Percentiles rank a stretch among this genome's conserved stretches.
Conservation (phyloP, 352 stramenopile genomes). For the Pythium coloratum region DNA sequence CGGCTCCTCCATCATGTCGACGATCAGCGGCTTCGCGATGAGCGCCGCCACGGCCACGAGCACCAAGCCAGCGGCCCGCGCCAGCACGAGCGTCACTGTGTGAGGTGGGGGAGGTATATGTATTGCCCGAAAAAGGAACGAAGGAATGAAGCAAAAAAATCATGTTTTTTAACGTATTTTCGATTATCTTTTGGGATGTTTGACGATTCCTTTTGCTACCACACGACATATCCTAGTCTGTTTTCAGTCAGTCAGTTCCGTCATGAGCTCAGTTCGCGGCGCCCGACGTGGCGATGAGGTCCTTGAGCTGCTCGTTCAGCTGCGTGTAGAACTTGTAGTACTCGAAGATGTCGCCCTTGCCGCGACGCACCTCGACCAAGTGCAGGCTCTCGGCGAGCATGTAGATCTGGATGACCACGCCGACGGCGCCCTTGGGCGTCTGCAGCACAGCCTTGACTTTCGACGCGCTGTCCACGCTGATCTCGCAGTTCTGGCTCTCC, state of each 20-base stretch:
- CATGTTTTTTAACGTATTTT: neutral
- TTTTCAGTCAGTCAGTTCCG: neutral
- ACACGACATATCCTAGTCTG: neutral
- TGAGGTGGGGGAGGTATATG: slow-evolving; percentile 24
- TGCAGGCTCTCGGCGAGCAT: slow-evolving; percentile 84
- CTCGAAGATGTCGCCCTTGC: slow-evolving; percentile 91
- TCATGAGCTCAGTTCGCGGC: slow-evolving; percentile 11
- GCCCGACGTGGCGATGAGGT: slow-evolving; percentile 57
- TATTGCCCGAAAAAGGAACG: neutral
- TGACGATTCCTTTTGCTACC: neutral
- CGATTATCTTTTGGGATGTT: neutral
- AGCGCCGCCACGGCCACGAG: slow-evolving; percentile 27
- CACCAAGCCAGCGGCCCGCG: slow-evolving; percentile 22
- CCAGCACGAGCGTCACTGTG: slow-evolving; percentile 36
- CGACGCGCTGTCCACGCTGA: slow-evolving; percentile 71
- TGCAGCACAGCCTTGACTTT: slow-evolving; percentile 87
- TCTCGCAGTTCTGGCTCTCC: slow-evolving; percentile 77
- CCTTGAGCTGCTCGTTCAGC: slow-evolving; percentile 86
- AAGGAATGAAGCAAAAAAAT: neutral
- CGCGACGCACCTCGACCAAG: slow-evolving; percentile 87
- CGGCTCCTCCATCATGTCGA: slow-evolving; percentile 76
- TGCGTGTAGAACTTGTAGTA: slow-evolving; percentile 92
- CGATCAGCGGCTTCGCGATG: slow-evolving; percentile 68
- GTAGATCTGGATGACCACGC: slow-evolving; percentile 90
- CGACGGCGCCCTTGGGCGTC: slow-evolving; percentile 86